Base-by-base conservation (phyloP, 2,329 filamentous ascomycete genomes). In the Aureobasidium pullulans region DNA sequence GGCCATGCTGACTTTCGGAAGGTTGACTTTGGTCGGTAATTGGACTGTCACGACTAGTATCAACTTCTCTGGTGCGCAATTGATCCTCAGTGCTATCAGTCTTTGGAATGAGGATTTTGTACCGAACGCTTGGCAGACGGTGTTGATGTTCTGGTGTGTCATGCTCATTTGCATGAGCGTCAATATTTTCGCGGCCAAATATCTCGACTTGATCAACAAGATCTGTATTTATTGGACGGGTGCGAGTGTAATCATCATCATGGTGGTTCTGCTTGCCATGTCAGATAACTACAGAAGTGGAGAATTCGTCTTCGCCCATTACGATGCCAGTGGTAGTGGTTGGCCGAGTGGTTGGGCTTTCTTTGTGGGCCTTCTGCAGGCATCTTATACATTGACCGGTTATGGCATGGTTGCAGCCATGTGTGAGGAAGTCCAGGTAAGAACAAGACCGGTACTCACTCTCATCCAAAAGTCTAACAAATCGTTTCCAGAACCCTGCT, bases 141-240 rank as follows among this genome's bases (percentile, higher is more conserved):
- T 89, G 2, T 74, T 89, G 15, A 83, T 80, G 76, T 89, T 88
- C 70, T 89, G 86, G 86, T 85, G 82, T 0, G 83, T 88, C 19
- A 87, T 87, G 81, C 63, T 84, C 6, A 69, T 88, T 29, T 86
- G 83, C 66, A 84, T 84, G 65, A 62, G 78, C 8, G 77, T 88
- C 52, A 89, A 89, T 68, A 79, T 85, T 23, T 89, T 88, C 66
- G 79, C 78, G 0, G 77, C 83, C 5, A 81, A 77, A 57, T 82
- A 81, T 63, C 72, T 89, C 50, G 85, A 88, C 67, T 65, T 87
- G 57, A 85, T 89, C 68, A 89, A 89, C 69, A 88, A 87, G 66
- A 71, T 88, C 48, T 89, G 86, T 69, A 88, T 89, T 57, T 87
- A 83, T 69, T 89, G 86, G 86, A 89, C 86, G 0, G 81, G 75